A percentile compares a stretch with the other conserved stretches of the same genome.
phyloP scores from a whole-genome alignment of 2,329 filamentous ascomycete species.

The Didymella pinodella region DNA sequence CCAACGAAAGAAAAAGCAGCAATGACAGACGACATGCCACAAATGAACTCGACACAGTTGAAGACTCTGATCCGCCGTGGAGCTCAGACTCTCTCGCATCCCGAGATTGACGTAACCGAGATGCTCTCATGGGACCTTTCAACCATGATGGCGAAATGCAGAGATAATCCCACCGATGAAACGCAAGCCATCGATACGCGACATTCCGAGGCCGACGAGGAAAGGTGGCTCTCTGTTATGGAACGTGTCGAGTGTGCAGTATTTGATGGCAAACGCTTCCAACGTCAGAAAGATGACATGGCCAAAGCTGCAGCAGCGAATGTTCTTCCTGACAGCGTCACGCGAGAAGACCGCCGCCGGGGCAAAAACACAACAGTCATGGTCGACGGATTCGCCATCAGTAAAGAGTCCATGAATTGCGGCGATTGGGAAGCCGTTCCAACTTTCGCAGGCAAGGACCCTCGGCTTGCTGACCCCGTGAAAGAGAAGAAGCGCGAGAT shows the following conservation, averaged over 20 bases:
- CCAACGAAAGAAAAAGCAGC: constrained; percentile 30
- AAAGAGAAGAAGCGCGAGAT: constrained; percentile 59
- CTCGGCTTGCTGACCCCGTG: constrained; percentile 59
- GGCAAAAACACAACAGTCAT: constrained; percentile 67
- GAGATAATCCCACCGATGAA: constrained; percentile 59
- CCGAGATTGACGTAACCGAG: constrained; percentile 62
- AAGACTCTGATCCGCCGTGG: constrained; percentile 64
- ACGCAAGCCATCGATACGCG: constrained; percentile 42
- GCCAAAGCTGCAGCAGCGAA: constrained; percentile 38
- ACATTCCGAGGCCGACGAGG: constrained; percentile 58
- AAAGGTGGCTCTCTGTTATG: constrained; percentile 64
- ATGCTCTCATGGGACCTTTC: constrained; percentile 67
- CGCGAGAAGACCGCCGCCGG: constrained; percentile 59
- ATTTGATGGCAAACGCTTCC: constrained; percentile 64
- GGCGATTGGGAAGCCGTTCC: constrained; percentile 65
- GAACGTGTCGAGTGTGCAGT: constrained; percentile 65
- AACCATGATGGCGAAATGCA: constrained; percentile 63
- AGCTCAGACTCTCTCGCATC: constrained; percentile 61
- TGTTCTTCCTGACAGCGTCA: constrained; percentile 51
- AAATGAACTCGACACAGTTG: constrained; percentile 60
- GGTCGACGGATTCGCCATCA: constrained; percentile 63
- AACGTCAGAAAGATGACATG: constrained; percentile 49
- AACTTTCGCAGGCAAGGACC: constrained; percentile 64
- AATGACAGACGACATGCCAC: constrained; percentile 58
- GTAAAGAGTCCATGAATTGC: constrained; percentile 63